Evolutionary conservation across 345 rosid genomes (phyloP).

Genomic region (Gossypium rotundifolium): DNA sequence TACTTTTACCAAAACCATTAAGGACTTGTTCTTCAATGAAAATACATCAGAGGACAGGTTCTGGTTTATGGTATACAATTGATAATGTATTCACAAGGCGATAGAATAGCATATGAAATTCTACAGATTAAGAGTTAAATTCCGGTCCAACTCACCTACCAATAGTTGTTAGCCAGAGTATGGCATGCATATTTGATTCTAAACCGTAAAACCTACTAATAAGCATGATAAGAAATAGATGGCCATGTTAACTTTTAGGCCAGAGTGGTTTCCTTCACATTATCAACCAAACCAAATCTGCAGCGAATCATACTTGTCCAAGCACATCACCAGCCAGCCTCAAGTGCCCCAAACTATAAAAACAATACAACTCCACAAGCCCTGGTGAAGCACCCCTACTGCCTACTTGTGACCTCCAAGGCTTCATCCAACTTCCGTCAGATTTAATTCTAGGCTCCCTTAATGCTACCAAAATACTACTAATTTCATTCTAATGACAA

Average conservation of each 20-base stretch:
- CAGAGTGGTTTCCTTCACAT: not conserved
- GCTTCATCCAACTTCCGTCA: not conserved
- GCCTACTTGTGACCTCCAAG: not conserved
- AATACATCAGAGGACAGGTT: not conserved
- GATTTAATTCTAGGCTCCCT: not conserved
- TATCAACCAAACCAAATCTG: not conserved
- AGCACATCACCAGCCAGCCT: constrained; percentile 11
- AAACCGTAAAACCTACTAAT: not conserved
- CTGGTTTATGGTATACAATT: not conserved
- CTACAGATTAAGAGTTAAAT: not conserved
- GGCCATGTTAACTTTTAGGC: not conserved
- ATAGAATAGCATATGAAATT: not conserved
- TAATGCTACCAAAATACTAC: not conserved
- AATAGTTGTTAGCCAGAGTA: not conserved
- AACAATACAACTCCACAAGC: not conserved
- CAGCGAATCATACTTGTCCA: not conserved
- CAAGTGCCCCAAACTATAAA: not conserved
- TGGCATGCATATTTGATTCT: not conserved
- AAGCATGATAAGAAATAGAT: not conserved
- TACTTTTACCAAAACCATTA: not conserved
- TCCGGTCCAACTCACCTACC: not conserved
- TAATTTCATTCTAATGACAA: not conserved
- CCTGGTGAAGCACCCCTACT: not conserved
- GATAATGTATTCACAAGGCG: not conserved
- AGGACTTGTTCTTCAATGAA: not conserved